These are phyloP conservation scores for Tuber magnatum DNA, from an alignment of 495 filamentous ascomycete genomes.

Conservation along the genomic window DNA sequence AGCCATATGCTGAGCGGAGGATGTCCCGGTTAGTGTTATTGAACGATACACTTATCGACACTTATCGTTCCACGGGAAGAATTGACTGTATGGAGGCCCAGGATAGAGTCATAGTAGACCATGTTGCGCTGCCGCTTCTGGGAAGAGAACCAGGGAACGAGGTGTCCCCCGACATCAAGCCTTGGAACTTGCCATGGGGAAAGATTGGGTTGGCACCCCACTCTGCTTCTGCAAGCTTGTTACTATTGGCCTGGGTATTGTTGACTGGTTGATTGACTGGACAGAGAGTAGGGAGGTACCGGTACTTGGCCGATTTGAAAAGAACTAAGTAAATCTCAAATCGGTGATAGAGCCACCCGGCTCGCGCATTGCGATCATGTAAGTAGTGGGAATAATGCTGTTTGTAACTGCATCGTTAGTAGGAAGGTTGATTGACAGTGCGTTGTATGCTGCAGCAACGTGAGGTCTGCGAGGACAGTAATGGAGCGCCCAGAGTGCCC, in stretches of 20 bases:
- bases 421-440: background rate
- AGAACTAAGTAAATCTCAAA: slow-evolving; percentile 54
- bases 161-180: slow-evolving; percentile 43
- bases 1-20: slow-evolving; percentile 53
- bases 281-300: background rate
- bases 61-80: slow-evolving; percentile 42
- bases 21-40: slow-evolving; percentile 49
- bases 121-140: slow-evolving; percentile 47
- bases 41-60: slow-evolving; percentile 47
- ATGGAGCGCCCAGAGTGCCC: background rate
- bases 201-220: slow-evolving; percentile 58
- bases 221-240: slow-evolving; percentile 47
- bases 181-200: slow-evolving; percentile 49
- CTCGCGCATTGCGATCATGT: slow-evolving; percentile 14
- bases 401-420: slow-evolving; percentile 18
- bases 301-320: slow-evolving; percentile 52
- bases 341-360: slow-evolving; percentile 33
- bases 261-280: background rate
- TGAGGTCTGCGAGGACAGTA: background rate
- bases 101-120: slow-evolving; percentile 43
- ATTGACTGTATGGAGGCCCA: slow-evolving; percentile 19
- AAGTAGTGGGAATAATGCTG: slow-evolving; percentile 11
- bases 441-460: background rate
- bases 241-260: background rate
- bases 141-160: slow-evolving; percentile 50